Base-by-base conservation (phyloP, 139 green algal genomes). In the Chlorella sp. region DNA sequence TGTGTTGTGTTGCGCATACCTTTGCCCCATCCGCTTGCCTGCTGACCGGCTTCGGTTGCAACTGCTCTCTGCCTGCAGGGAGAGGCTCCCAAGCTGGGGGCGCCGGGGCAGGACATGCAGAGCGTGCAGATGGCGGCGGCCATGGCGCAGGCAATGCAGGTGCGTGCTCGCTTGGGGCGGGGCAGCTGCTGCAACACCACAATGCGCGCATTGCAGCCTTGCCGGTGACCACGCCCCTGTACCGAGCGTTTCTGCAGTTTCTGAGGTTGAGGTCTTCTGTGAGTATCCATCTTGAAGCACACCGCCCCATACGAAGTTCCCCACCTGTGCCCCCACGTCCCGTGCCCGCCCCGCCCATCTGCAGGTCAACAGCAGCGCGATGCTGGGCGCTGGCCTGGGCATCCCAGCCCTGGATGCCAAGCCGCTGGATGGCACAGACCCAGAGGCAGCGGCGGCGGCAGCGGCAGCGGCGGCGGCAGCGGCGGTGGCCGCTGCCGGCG, bases 91-190 rank as follows among this genome's bases (percentile, higher is more conserved):
- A 60, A 78, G 34, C 51, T 60, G 51, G 51, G 12, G 51, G 51
- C 51, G 51, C 74, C 80, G 81, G 36, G 25, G 18, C 81, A 86
- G 70, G 80, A 85, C 70, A 64, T 79, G 68, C 80, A 73, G 44
- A 79, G 64, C 56, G 51, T 60, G 51, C 51, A 60, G 51, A 80
- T 86, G 81, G 70, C 70, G 18, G 81, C 81, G 18, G 81, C 70
- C 2, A 86, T 86, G 69, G 81, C 81, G 36, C 81, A 86, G 69
- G 70, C 56, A 11, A 63, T 82, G 78, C 64, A 67, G 74, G 74
- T 78, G 36, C 6, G 34, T 13, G 25, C 4, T 36, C 3, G 26
- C 2, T 15, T 26, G 12, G 64, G 13, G 41, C 20, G 30, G 62
- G 21, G 62, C 62, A 18, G 62, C 63, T n/a, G n/a, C n/a, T n/a